Evolutionary conservation across 805 yeast genomes (phyloP).

Genomic region (Ogataea chonburiensis): DNA sequence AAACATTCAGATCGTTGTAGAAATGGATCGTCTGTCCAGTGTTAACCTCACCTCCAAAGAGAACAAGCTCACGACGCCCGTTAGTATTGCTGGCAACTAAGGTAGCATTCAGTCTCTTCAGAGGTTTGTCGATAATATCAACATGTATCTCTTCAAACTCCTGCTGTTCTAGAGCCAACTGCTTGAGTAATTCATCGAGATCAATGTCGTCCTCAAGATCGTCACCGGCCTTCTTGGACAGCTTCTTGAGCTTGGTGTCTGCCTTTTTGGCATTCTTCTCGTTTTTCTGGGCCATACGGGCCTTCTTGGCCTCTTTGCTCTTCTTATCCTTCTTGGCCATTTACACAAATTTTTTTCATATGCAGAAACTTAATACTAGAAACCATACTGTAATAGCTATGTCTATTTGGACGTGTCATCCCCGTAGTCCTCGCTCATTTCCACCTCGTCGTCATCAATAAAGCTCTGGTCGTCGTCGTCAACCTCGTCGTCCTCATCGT

Average conservation of each 20-base stretch:
- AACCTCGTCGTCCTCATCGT: constrained; percentile 59
- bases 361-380: constrained; percentile 6
- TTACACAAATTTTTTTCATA: constrained; percentile 2
- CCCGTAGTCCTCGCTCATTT: constrained; percentile 44
- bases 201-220: constrained; percentile 83
- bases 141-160: constrained; percentile 70
- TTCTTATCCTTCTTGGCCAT: constrained; percentile 89
- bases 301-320: constrained; percentile 88
- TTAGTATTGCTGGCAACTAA: constrained; percentile 73
- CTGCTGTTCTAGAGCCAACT: constrained; percentile 77
- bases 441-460: constrained; percentile 44
- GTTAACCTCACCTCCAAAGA: constrained; percentile 88
- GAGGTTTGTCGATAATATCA: constrained; percentile 57
- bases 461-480: constrained; percentile 45
- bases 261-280: constrained; percentile 76
- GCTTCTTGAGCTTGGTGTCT: constrained; percentile 65
- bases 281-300: constrained; percentile 77
- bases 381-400: constrained; percentile 7
- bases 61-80: constrained; percentile 70
- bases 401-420: constrained; percentile 31
- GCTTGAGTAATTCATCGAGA: constrained; percentile 77
- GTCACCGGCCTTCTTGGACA: constrained; percentile 72
- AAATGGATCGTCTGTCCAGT: constrained; percentile 56
- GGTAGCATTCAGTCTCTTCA: constrained; percentile 69
- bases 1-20: constrained; percentile 77